Base-by-base conservation (phyloP, 495 filamentous ascomycete genomes). In the Polyplosphaeria fusca region DNA sequence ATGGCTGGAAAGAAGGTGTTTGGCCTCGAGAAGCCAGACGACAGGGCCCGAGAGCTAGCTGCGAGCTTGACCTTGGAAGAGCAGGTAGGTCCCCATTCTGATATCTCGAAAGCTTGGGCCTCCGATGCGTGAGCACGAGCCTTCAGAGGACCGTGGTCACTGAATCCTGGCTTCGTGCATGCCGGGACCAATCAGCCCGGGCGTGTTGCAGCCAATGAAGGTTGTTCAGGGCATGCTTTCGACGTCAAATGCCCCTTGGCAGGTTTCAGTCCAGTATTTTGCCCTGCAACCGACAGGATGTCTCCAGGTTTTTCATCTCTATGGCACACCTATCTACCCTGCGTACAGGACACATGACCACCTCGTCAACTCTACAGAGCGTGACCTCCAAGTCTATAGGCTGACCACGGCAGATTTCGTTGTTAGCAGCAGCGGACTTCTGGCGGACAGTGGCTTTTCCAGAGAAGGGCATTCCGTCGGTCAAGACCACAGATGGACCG, bases 321-420 rank as follows among this genome's bases (percentile, higher is more conserved):
- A n/a, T n/a, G n/a, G n/a, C n/a, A n/a, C n/a, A n/a, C n/a, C n/a
- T n/a, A n/a, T n/a, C n/a, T n/a, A n/a, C n/a, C n/a, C n/a, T n/a
- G n/a, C n/a, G n/a, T 18, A 43, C 19, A 19, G 19, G 30, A n/a
- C 48, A 52, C 48, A 52, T 52, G 22, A 40, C 19, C 12, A 24
- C 1, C 19, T 22, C 26, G 19, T 12, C 20, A 52, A n/a, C 18
- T 20, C 14, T 25, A 9, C 32, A 39, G 5, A 23, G 32, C 50
- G 39, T 44, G 38, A 53, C 18, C 19, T 22, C 2, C 14, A 25
- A 38, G 2, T 55, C 32, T 52, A n/a, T 49, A 48, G 35, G 23
- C 53, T 57, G 37, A 57, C 53, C 30, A 26, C 28, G 13, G 32
- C 32, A 84, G 81, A 73, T 84, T 35, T 81, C 81, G 7, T 71